These are phyloP conservation scores for Arabidopsis lyrata DNA, from an alignment of 441 rosid genomes.

Conservation along the genomic window DNA sequence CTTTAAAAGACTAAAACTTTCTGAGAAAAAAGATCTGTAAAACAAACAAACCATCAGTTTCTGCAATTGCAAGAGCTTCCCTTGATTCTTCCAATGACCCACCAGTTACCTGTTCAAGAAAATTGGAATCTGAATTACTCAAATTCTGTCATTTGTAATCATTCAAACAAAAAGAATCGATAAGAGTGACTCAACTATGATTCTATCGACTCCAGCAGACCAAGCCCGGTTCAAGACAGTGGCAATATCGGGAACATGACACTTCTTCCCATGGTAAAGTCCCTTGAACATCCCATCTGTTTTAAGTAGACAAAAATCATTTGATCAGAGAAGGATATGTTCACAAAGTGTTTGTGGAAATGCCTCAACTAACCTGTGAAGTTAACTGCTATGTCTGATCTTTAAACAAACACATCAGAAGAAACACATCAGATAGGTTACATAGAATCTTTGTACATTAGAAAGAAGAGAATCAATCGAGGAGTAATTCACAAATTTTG, in stretches of 20 bases:
- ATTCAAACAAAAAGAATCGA: not conserved
- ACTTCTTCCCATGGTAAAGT: constrained; percentile 84
- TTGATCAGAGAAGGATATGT: constrained; percentile 22
- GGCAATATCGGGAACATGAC: constrained; percentile 75
- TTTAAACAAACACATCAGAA: constrained; percentile 7
- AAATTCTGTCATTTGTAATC: not conserved
- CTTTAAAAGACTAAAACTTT: not conserved
- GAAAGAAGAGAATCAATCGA: not conserved
- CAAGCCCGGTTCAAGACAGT: constrained; percentile 87
- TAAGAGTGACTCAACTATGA: constrained; percentile 63
- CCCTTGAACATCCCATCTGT: constrained; percentile 98
- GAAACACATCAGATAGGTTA: constrained; percentile 12
- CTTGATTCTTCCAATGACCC: constrained; percentile 91
- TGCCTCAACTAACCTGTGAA: constrained; percentile 83
- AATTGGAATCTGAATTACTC: constrained; percentile 2
- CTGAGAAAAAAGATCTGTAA: not conserved
- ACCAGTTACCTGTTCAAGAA: constrained; percentile 76
- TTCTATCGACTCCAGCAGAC: constrained; percentile 93
- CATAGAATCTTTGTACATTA: not conserved
- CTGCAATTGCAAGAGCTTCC: constrained; percentile 94
- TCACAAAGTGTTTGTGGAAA: constrained; percentile 59
- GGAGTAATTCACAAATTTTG: constrained; percentile 3
- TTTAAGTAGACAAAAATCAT: not conserved
- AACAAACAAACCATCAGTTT: constrained; percentile 74
- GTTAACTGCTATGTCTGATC: constrained; percentile 95